Base-by-base conservation (phyloP, 148 eudicot genomes). In the Silene latifolia region DNA sequence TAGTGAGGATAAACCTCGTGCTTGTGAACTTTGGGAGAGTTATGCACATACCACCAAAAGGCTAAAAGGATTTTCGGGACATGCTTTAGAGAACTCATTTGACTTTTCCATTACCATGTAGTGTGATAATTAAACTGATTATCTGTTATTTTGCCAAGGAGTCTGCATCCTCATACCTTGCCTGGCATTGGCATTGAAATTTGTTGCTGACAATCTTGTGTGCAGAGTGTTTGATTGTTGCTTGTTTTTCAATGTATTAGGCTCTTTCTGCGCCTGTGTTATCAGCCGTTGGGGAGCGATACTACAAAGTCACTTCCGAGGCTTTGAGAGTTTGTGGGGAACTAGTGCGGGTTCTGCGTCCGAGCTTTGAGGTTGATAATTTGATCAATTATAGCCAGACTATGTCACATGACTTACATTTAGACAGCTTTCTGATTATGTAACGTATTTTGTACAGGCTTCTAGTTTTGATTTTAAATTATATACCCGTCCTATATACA, bases 281-380 rank as follows among this genome's bases (percentile, higher is more conserved):
- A 73, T 92, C 93, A 85, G 90, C 99, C 84, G 91, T 92, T 77
- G 93, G 97, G 73, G 99, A 96, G 82, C 90, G 99, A 47, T 96
- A 96, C 83, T 96, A 96, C 82, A 96, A 96, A 79, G 99, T 96
- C 73, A 96, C 97, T 48, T 92, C 99, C 32, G 99, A 96, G 78
- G 99, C 98, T 66, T 79, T 96, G 78, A 87, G 99, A 87, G 99
- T 89, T 25, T 96, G 99, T 60, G 99, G 99, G 76, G 98, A 92
- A 85, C 94, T 96, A 77, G 95, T 92, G 81, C 93, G 97, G 61
- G 93, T 96, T 73, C 81, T 96, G 80, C 94, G 98, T 24, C 99
- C 99, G 39, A 84, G 87, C 79, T 62, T 88, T 77, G 88, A 96
- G 90, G 99, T 96, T 77, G 80, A 25, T 75, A 42, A 9, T 44